Percentiles rank a stretch among this genome's conserved stretches.
Evolutionary conservation across 129 eudicot genomes (phyloP).

Genomic region (Pseudognaphalium luteoalbum): DNA sequence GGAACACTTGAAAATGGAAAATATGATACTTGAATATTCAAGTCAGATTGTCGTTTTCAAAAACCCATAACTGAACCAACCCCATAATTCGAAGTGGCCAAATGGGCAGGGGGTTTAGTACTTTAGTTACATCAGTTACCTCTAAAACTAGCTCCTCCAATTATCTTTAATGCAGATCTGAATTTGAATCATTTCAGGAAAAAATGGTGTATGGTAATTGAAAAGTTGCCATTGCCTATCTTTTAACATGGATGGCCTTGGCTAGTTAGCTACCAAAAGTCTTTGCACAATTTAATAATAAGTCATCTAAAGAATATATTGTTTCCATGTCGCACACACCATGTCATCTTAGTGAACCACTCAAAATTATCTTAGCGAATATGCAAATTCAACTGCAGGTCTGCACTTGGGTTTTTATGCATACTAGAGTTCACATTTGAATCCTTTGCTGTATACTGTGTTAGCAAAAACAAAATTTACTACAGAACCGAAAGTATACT

Average conservation of each 20-base stretch:
- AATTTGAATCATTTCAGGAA: neutral
- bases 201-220: neutral
- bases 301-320: neutral
- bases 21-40: too few species aligned
- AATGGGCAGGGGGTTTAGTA: too few species aligned
- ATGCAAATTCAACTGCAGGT: neutral
- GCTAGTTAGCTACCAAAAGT: neutral
- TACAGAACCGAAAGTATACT: neutral
- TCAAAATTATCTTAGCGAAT: too few species aligned
- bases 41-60: too few species aligned
- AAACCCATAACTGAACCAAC: too few species aligned
- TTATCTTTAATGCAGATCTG: neutral
- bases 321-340: neutral
- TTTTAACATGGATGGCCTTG: neutral
- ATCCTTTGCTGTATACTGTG: neutral
- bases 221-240: neutral
- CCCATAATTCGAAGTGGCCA: too few species aligned
- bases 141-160: neutral
- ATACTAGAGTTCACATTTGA: neutral
- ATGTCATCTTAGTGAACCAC: neutral
- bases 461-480: neutral
- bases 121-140: too few species aligned
- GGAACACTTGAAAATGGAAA: too few species aligned
- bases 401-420: too few species aligned
- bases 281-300: neutral